Evolutionary conservation across 2,329 filamentous ascomycete species (phyloP), one percentile per base, ranked within the genome.

Genomic region (Trichoderma simmonsii): DNA sequence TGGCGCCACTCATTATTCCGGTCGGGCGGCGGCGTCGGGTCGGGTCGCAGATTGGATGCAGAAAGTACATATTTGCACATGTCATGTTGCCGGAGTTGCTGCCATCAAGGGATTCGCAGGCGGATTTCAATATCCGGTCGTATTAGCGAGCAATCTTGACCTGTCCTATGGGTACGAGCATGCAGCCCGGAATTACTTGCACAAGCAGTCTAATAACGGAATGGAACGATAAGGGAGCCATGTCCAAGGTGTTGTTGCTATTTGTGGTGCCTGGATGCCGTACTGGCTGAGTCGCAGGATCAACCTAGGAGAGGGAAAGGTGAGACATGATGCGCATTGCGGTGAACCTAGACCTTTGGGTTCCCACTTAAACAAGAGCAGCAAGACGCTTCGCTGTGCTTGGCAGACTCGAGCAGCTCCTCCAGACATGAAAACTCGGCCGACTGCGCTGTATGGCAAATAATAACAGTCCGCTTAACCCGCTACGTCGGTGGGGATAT

Each of bases 11-110:
- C 39, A 67, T 64, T 54, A 36, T 65, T 73, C 67, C 73, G 67
- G 67, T 62, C 62, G 69, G 69, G 56, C 43, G 64, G 71, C 73
- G 73, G 73, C 73, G 64, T 71, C 73, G 73, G 73, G 48, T 73
- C 73, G 73, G 73, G 63, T 74, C 73, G 73, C 56, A 56, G 70
- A 64, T 71, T 63, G 71, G 64, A 64, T 70, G 54, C 48, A 56
- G 67, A 71, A 65, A 34, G 36, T n/a, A 59, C 26, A 51, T 21
- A 51, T 51, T 21, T n/a, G 43, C 18, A 51, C n/a, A 51, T 51
- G 43, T 51, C 43, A 51, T 21, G 43, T 51, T 21, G 43, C 7
- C 14, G 18, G 39, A 21, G 32, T 11, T 28, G 34, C 51, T 57
- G 56, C 51, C 51, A 28, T 7, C 48, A 39, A 26, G 32, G 28